Evolutionary conservation across 768 basidiomycete genomes (phyloP).

Genomic region (Aureoboletus auriporus): DNA sequence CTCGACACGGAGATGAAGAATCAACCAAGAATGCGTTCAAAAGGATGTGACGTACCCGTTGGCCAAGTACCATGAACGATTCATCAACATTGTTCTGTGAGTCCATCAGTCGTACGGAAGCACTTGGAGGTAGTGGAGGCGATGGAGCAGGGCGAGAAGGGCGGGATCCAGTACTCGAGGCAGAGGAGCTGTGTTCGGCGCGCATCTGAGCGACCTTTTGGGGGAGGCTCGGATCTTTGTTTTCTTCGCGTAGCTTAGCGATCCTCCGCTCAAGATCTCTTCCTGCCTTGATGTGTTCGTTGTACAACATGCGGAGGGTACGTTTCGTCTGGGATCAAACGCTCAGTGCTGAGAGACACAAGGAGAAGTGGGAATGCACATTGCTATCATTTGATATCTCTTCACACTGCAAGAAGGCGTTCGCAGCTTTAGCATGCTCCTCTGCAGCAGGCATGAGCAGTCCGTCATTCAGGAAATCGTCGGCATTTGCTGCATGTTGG

Average conservation of each 20-base stretch:
- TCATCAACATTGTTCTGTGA: slow-evolving; percentile 72
- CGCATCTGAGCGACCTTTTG: slow-evolving; percentile 42
- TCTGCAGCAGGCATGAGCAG: slow-evolving; percentile 68
- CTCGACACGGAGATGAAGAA: neutral
- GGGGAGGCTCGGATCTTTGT: slow-evolving; percentile 70
- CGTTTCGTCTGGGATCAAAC: slow-evolving; percentile 57
- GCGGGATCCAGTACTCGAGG: slow-evolving; percentile 11
- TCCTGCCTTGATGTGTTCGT: slow-evolving; percentile 66
- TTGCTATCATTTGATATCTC: slow-evolving; percentile 72
- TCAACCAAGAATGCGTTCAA: neutral
- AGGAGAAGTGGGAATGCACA: slow-evolving; percentile 37
- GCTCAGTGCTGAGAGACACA: slow-evolving; percentile 5
- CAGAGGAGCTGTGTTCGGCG: slow-evolving; percentile 22
- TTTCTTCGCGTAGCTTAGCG: slow-evolving; percentile 67
- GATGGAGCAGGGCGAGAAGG: slow-evolving; percentile 35
- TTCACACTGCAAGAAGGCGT: slow-evolving; percentile 68
- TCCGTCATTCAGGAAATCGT: slow-evolving; percentile 64
- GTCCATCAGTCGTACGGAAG: slow-evolving; percentile 37
- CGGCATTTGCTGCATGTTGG: slow-evolving; percentile 77
- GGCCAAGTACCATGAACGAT: slow-evolving; percentile 85
- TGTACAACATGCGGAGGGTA: slow-evolving; percentile 70
- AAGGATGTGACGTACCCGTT: slow-evolving; percentile 46
- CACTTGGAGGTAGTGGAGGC: slow-evolving; percentile 43
- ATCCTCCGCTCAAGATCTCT: slow-evolving; percentile 73
- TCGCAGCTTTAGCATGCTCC: slow-evolving; percentile 73